Base-by-base conservation (phyloP, 805 yeast species). In the Candida sonorensis region DNA sequence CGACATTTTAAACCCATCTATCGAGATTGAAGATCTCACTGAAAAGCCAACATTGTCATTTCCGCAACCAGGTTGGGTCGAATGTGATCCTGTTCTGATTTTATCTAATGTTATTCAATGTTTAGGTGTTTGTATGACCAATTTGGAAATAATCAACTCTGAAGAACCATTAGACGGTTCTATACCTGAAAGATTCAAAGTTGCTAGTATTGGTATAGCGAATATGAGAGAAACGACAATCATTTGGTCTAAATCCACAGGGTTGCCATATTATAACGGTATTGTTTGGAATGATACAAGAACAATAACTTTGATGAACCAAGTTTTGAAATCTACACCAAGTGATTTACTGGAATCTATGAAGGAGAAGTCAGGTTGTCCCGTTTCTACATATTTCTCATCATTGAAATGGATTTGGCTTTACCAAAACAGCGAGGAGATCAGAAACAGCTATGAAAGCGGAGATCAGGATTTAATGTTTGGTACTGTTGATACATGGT, bases 211-310 rank as follows among this genome's bases (percentile, higher is more conserved):
- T 45, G 97, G 97, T 17, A 75, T 88, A 45, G 92, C 97, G 32
- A 90, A 87, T 61, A 94, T 90, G 92, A 75, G 97, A 54, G 97
- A 88, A 62, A 88, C 97, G 26, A 81, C 95, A 18, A 69, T 81
- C 33, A 77, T 88, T 30, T 88, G 96, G 96, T 80, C 86, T 36
- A 71, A 77, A 44, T 66, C 66, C 33, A 86, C 96, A 2, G 96
- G 96, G 25, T 62, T 65, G 43, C 94, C 95, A 4, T 71, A 86
- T 34, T 72, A 79, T 52, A 80, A 83, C 54, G 97, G 96, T 50
- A 85, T 88, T 55, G 94, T 88, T 23, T 88, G 97, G 97, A 84
- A 90, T 41, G 97, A 88, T 61, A 83, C 94, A 25, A 73, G 97
- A 52, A 90, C 94, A 25, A 62, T 82, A 8, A 75, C 67, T 13